phyloP scores from a whole-genome alignment of 331 rosid genomes.

The Erythrophleum ivorense region DNA sequence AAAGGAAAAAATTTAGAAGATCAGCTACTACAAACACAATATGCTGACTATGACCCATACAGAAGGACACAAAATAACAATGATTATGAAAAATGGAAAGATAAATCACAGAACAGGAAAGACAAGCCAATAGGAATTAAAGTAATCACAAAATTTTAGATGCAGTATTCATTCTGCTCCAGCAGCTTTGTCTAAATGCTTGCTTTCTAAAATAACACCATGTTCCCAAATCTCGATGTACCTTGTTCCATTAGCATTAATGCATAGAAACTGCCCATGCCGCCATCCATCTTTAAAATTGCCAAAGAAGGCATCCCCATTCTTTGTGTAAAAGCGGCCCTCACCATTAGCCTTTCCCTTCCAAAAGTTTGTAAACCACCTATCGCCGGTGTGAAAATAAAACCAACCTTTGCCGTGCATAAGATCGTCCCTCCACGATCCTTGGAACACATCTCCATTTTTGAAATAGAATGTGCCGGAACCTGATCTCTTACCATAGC shows the following conservation, averaged over 20 bases:
- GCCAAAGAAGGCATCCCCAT: constrained; percentile 87
- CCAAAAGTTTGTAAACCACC: constrained; percentile 98
- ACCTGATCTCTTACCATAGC: constrained; percentile 89
- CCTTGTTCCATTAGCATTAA: constrained; percentile 78
- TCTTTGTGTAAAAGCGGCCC: constrained; percentile 88
- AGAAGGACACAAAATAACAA: background rate
- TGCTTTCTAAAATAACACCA: constrained; percentile 66
- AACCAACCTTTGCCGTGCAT: constrained; percentile 99
- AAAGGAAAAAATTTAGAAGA: background rate
- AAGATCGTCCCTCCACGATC: constrained; percentile 96
- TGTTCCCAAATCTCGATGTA: constrained; percentile 72
- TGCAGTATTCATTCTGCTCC: constrained; percentile 36
- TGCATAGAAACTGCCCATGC: constrained; percentile 82
- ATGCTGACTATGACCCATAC: background rate
- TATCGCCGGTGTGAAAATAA: constrained; percentile 86
- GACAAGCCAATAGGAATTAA: constrained; percentile 15
- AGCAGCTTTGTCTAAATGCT: constrained; percentile 48
- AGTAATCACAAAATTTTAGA: constrained; percentile 2
- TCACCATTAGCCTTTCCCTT: constrained; percentile 99
- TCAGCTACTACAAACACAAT: background rate
- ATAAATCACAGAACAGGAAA: background rate
- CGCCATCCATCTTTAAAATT: constrained; percentile 91
- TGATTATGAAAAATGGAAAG: constrained; percentile 21
- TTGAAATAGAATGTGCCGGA: constrained; percentile 82
- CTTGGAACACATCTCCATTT: constrained; percentile 96